These are phyloP conservation scores for Pyrrhoderma noxium DNA, from an alignment of 1,284 basidiomycete species.

Conservation along the genomic window DNA sequence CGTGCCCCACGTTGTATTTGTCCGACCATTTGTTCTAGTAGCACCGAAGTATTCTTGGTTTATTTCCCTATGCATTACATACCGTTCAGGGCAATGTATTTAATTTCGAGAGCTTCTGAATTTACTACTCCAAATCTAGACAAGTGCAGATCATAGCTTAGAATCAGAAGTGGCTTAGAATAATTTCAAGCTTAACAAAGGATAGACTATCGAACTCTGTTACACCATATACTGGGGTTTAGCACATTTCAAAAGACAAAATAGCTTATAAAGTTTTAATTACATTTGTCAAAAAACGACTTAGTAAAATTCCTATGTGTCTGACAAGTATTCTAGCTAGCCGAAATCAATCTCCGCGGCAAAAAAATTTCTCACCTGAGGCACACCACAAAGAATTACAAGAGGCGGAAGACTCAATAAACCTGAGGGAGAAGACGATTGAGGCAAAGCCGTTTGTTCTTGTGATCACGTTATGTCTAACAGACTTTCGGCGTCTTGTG, in stretches of 20 bases:
- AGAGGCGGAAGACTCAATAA: background rate
- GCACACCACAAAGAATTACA: no score
- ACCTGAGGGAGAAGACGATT: background rate
- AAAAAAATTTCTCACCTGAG: background rate
- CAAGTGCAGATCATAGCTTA: conserved; percentile 7
- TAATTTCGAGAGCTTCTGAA: conserved; percentile 6
- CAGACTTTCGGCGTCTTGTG: no score
- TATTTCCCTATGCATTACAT: background rate
- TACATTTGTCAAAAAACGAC: no score
- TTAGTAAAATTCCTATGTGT: background rate
- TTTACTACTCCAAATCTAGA: background rate
- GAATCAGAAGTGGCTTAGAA: background rate
- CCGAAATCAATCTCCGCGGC: conserved; percentile 13
- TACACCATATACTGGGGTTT: no score
- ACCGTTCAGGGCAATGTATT: background rate
- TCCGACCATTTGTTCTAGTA: background rate
- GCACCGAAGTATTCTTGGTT: background rate
- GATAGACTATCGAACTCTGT: no score
- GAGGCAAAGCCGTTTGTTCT: background rate
- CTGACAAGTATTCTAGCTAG: background rate
- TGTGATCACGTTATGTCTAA: no score
- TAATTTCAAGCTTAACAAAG: background rate
- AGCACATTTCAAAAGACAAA: no score
- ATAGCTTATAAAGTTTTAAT: no score
- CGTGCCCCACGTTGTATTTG: background rate